Evolutionary conservation across 306 rosid species (phyloP).

Genomic region (Styphnolobium japonicum): DNA sequence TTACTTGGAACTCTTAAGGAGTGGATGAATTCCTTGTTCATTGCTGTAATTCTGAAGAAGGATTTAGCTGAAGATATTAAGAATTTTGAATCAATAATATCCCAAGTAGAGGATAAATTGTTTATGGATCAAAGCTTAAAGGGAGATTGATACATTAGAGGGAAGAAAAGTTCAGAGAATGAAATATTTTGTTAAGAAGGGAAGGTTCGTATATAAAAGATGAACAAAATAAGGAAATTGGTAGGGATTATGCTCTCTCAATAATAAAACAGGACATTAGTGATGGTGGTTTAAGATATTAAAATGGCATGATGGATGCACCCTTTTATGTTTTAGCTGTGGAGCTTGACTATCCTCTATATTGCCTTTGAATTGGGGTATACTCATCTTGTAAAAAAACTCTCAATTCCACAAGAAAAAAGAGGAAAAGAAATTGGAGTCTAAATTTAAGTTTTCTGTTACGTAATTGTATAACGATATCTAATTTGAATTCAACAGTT

Average conservation of each 20-base stretch:
- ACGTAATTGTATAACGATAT: conserved; percentile 5
- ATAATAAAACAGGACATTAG: not conserved
- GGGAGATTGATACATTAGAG: conserved; percentile 3
- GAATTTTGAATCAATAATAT: not conserved
- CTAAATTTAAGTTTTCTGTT: not conserved
- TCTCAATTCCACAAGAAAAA: not conserved
- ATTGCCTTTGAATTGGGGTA: not conserved
- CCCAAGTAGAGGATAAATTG: not conserved
- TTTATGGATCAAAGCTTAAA: not conserved
- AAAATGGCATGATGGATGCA: not conserved
- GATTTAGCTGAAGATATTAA: conserved; percentile 8
- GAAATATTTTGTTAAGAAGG: not conserved
- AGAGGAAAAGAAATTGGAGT: conserved; percentile 6
- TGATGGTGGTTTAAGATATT: not conserved
- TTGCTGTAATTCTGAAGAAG: conserved; percentile 3
- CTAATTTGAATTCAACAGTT: not conserved
- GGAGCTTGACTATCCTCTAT: not conserved
- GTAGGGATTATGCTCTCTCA: conserved; percentile 17
- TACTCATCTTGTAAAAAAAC: not conserved
- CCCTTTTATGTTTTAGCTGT: conserved; percentile 11
- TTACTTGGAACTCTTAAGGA: not conserved
- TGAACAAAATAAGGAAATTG: not conserved
- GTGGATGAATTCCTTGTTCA: conserved; percentile 3
- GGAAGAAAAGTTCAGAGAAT: not conserved
- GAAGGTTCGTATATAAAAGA: not conserved